These are phyloP conservation scores for Nigrospora osmanthi DNA, from an alignment of 2,329 filamentous ascomycete genomes.

Conservation along the genomic window DNA sequence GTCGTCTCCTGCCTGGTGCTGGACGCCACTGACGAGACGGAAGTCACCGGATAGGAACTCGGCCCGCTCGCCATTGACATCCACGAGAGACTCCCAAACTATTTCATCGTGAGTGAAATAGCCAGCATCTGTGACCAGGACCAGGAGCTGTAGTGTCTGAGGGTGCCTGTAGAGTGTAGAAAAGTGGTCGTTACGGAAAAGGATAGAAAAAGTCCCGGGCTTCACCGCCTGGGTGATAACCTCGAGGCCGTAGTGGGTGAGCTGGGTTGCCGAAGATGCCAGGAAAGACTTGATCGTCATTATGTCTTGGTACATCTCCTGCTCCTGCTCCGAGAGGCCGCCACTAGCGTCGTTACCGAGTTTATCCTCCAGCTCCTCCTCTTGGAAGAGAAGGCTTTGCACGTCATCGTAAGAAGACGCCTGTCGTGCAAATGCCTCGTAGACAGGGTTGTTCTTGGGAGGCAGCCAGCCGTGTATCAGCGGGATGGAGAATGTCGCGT, in stretches of 20 bases:
- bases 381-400: slow-evolving; percentile 79
- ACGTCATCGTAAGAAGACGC: slow-evolving; percentile 87
- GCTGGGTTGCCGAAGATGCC: slow-evolving; percentile 72
- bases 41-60: slow-evolving; percentile 91
- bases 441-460: slow-evolving; percentile 54
- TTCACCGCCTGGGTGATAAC: slow-evolving; percentile 62
- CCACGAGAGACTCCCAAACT: slow-evolving; percentile 89
- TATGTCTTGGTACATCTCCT: slow-evolving; percentile 76
- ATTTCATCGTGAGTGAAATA: slow-evolving; percentile 84
- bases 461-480: slow-evolving; percentile 93
- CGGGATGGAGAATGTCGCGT: slow-evolving; percentile 80
- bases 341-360: slow-evolving; percentile 42
- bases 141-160: slow-evolving; percentile 64
- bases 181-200: slow-evolving; percentile 97
- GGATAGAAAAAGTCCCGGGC: slow-evolving; percentile 76
- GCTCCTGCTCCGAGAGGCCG: slow-evolving; percentile 64
- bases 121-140: slow-evolving; percentile 86
- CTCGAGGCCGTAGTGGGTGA: slow-evolving; percentile 74
- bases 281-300: slow-evolving; percentile 78
- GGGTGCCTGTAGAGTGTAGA: slow-evolving; percentile 89
- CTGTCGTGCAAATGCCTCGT: slow-evolving; percentile 62
- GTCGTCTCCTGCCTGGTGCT: slow-evolving; percentile 11
- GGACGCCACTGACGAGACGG: slow-evolving; percentile 62
- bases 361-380: slow-evolving; percentile 82
- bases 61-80: slow-evolving; percentile 75